Conservation (phyloP, 2,329 filamentous ascomycete species). For the Scytalidium lignicola region DNA sequence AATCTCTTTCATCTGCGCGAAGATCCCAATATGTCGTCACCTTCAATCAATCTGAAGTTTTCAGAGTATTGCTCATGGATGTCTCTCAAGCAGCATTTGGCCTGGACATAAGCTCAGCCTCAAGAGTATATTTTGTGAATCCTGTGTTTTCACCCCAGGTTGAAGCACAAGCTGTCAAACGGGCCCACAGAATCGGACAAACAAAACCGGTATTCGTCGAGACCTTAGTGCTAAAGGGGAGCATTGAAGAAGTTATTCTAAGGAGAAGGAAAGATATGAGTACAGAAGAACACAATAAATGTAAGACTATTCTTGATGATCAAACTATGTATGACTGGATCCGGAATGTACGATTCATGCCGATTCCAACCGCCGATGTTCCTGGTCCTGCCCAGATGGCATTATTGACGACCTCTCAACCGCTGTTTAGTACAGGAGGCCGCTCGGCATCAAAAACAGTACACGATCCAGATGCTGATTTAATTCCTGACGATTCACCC, state of each 20-base stretch:
- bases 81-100: constrained; percentile 85
- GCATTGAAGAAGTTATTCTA: constrained; percentile 81
- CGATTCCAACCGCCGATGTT: constrained; percentile 17
- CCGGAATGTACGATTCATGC: constrained; percentile 42
- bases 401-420: constrained; percentile 38
- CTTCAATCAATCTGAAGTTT: constrained; percentile 51
- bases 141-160: constrained; percentile 81
- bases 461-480: constrained; percentile 18
- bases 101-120: constrained; percentile 77
- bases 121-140: constrained; percentile 82
- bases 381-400: constrained; percentile 42
- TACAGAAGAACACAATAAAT: constrained; percentile 52
- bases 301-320: constrained; percentile 54
- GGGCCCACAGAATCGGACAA: constrained; percentile 84
- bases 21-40: constrained; percentile 71
- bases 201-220: constrained; percentile 74
- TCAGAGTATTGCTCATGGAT: constrained; percentile 79
- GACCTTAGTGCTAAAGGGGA: constrained; percentile 73
- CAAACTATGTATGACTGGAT: constrained; percentile 56
- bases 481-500: constrained; percentile 12
- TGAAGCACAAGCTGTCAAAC: constrained; percentile 86
- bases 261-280: constrained; percentile 71
- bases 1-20: constrained; percentile 52
- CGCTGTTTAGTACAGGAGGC: constrained; percentile 39
- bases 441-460: neutral